These are phyloP conservation scores for Elaphomyces granulatus DNA, from an alignment of 495 filamentous ascomycete genomes.

Conservation along the genomic window DNA sequence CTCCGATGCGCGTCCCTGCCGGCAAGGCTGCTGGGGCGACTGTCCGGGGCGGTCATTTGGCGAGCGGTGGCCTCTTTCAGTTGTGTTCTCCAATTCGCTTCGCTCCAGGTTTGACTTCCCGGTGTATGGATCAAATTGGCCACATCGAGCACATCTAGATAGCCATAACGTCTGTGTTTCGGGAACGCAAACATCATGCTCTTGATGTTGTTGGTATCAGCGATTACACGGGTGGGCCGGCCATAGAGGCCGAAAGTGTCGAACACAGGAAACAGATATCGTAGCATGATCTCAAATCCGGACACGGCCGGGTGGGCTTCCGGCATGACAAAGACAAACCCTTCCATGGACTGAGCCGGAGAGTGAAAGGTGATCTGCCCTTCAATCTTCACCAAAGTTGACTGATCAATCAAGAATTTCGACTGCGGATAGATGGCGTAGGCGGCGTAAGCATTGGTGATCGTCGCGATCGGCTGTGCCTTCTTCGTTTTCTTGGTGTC, in stretches of 20 bases:
- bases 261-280: conserved; percentile 85
- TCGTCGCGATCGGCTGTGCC: conserved; percentile 72
- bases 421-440: conserved; percentile 94
- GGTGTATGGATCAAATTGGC: conserved; percentile 59
- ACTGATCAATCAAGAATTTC: conserved; percentile 84
- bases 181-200: conserved; percentile 99
- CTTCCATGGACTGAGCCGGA: conserved; percentile 58
- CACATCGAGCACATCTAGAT: conserved; percentile 80
- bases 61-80: conserved; percentile 82
- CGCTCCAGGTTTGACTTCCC: conserved; percentile 66
- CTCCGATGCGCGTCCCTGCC: conserved; percentile 47
- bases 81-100: conserved; percentile 78
- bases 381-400: conserved; percentile 88
- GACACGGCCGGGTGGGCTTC: conserved; percentile 80
- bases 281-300: conserved; percentile 94
- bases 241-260: conserved; percentile 90
- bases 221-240: conserved; percentile 71
- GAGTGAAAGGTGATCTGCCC: conserved; percentile 78
- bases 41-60: conserved; percentile 43
- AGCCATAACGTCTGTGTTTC: conserved; percentile 72
- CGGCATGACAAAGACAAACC: conserved; percentile 96
- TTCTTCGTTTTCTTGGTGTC: conserved; percentile 93
- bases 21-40: conserved; percentile 44
- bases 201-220: conserved; percentile 69
- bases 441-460: conserved; percentile 78